Percentiles rank a stretch among this genome's conserved stretches.
Evolutionary conservation across 116 monocot genomes (phyloP).

Genomic region (Thalassia testudinum): DNA sequence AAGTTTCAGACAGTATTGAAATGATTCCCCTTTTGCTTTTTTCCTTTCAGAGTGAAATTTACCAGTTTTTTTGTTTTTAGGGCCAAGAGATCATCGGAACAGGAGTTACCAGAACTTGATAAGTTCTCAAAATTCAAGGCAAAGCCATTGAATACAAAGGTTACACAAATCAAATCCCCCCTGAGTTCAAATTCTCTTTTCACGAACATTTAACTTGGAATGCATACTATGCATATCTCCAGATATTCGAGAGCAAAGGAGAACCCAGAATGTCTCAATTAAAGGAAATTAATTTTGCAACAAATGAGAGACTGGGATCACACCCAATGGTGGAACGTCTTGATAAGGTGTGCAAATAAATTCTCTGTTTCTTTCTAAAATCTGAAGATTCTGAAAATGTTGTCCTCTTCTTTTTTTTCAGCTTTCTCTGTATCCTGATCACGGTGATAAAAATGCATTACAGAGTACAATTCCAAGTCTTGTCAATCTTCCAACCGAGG

Average conservation of each 20-base stretch:
- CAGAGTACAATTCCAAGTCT: conserved; percentile 70
- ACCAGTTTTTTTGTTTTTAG: too few relatives aligned
- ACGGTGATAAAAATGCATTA: conserved; percentile 14
- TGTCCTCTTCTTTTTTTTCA: conserved; percentile 8
- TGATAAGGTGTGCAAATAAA: conserved; percentile 44
- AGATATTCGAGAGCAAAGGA: conserved; percentile 74
- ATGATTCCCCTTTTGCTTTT: background rate
- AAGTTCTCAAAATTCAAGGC: conserved; percentile 90
- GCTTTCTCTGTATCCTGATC: conserved; percentile 74
- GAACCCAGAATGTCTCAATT: conserved; percentile 27
- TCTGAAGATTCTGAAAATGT: background rate
- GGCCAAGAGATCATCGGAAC: conserved; percentile 62
- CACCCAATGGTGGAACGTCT: conserved; percentile 47
- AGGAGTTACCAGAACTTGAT: conserved; percentile 65
- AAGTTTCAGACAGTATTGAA: background rate
- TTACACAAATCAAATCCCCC: background rate
- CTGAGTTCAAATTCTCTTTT: background rate
- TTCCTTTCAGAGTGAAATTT: background rate
- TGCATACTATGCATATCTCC: conserved; percentile 1
- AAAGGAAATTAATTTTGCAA: conserved; percentile 82
- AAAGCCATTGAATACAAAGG: conserved; percentile 79
- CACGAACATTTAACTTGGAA: background rate
- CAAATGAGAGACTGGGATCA: conserved; percentile 62
- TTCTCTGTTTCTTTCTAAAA: background rate
- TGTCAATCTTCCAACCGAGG: conserved; percentile 82